Evolutionary conservation across 192 early-diverging fungal species (phyloP).

Genomic region (Chytriomyces confervae): DNA sequence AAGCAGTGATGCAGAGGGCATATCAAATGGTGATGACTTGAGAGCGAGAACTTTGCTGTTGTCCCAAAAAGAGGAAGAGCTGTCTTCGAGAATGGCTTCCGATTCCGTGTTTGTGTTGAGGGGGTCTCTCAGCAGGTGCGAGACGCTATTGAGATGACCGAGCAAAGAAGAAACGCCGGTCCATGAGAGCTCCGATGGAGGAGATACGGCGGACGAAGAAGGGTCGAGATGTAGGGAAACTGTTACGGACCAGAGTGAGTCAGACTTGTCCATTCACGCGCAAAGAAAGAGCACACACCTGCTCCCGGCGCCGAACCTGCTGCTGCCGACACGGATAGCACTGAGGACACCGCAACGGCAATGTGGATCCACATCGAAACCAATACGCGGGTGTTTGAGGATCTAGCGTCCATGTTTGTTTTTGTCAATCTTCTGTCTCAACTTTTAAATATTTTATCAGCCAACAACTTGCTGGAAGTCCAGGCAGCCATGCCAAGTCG

Average conservation of each 20-base stretch:
- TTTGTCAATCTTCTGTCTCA: no score
- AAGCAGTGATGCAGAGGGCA: neutral
- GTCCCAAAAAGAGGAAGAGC: neutral
- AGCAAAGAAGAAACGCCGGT: constrained; percentile 8
- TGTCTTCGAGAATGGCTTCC: neutral
- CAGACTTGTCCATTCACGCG: no score
- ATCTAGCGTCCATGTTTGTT: no score
- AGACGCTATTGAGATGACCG: constrained; percentile 23
- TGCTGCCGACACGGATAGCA: neutral
- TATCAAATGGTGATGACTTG: neutral
- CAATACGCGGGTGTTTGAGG: no score
- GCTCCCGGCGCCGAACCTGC: neutral
- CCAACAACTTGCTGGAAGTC: no score
- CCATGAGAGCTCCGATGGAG: constrained; percentile 1
- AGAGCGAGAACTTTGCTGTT: neutral
- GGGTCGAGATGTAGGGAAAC: constrained; percentile 18
- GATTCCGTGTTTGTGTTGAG: neutral
- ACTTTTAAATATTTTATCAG: no score
- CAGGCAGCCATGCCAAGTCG: no score
- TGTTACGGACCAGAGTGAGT: neutral
- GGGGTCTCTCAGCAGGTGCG: constrained; percentile 1
- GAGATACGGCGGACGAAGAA: neutral
- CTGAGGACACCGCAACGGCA: no score
- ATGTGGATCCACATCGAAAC: no score
- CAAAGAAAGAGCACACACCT: constrained; percentile 5